Evolutionary conservation across 345 rosid genomes (phyloP), one percentile per base, ranked within the genome.

Genomic region (Salix arbutifolia): DNA sequence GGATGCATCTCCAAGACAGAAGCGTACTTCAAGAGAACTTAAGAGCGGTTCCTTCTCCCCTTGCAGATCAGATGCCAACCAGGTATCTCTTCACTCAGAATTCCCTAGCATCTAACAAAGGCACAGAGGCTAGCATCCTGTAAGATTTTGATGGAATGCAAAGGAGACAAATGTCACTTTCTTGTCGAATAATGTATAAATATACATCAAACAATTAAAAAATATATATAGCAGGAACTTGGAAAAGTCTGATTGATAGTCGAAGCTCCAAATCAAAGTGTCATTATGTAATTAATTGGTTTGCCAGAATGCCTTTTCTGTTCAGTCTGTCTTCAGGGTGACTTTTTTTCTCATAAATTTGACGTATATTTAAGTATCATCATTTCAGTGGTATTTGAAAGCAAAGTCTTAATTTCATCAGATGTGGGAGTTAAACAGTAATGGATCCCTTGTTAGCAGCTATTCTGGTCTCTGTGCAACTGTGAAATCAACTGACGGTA

Each of bases 381-480:
- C 33, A 19, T 70, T 11, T 42, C 60, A 78, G 23, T 50, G 64
- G 58, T 50, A 67, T 60, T 76, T 77, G 48, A 81, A 67, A 30
- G 26, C 25, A 74, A 23, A 67, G n/a, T 28, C 8, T 13, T 67
- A 69, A 42, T 30, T 75, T 74, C 17, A 44, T 78, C 87, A 93
- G 98, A 85, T 91, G 92, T 96, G 99, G 99, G 89, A 93, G 84
- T 80, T 91, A 66, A 79, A 78, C 61, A 71, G 70, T 52, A 85
- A 85, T 28, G 99, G 96, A 74, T 82, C 90, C 33, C 87, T 96
- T 18, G 35, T 81, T 60, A 93, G 89, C 81, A 93, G 88, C 70
- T 91, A 93, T 67, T 90, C 97, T 9, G 96, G 98, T 80, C 94
- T 91, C 6, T 93, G 99, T n/a, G 99, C 94, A 0, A 73, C 75